Conservation (phyloP, 495 filamentous ascomycete species). For the Penicillium coffeae region DNA sequence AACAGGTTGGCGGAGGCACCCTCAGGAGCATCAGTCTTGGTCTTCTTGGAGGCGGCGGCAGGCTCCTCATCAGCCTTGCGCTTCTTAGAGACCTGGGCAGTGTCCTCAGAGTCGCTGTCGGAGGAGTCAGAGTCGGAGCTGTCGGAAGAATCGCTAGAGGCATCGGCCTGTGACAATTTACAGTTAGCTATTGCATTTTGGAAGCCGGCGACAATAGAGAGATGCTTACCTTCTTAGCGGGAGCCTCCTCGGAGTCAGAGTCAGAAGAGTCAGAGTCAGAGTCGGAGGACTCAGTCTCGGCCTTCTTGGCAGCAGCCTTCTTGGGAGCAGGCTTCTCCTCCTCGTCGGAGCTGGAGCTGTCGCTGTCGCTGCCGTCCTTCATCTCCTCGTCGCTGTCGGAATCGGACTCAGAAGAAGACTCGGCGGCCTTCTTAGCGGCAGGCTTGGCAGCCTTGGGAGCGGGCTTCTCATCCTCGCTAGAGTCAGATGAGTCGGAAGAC, state of each 20-base stretch:
- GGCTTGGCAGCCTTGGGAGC: slow-evolving; percentile 25
- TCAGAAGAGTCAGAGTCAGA: slow-evolving; percentile 30
- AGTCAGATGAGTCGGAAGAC: slow-evolving; percentile 38
- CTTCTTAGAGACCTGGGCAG: slow-evolving; percentile 66
- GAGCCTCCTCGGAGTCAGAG: slow-evolving; percentile 29
- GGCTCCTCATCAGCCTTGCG: slow-evolving; percentile 79
- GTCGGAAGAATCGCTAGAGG: slow-evolving; percentile 28
- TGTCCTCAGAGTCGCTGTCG: slow-evolving; percentile 44
- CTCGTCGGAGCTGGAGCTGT: slow-evolving; percentile 25
- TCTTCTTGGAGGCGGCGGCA: slow-evolving; percentile 69
- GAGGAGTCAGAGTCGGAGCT: slow-evolving; percentile 41
- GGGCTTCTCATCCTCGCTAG: slow-evolving; percentile 39
- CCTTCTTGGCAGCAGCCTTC: slow-evolving; percentile 18
- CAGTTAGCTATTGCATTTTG: slow-evolving; percentile 3
- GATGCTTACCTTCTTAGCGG: slow-evolving; percentile 36
- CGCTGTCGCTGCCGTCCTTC: slow-evolving; percentile 26
- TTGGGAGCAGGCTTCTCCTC: slow-evolving; percentile 29
- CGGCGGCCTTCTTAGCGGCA: slow-evolving; percentile 27
- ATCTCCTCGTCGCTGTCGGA: slow-evolving; percentile 31
- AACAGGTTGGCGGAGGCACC: slow-evolving; percentile 73
- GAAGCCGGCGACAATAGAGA: no score
- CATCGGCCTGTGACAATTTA: slow-evolving; percentile 8
- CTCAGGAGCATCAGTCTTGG: slow-evolving; percentile 68
- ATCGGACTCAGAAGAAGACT: slow-evolving; percentile 36
- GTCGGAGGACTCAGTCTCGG: slow-evolving; percentile 23